Conservation (phyloP, 148 eudicot species). For the Cornus florida region DNA sequence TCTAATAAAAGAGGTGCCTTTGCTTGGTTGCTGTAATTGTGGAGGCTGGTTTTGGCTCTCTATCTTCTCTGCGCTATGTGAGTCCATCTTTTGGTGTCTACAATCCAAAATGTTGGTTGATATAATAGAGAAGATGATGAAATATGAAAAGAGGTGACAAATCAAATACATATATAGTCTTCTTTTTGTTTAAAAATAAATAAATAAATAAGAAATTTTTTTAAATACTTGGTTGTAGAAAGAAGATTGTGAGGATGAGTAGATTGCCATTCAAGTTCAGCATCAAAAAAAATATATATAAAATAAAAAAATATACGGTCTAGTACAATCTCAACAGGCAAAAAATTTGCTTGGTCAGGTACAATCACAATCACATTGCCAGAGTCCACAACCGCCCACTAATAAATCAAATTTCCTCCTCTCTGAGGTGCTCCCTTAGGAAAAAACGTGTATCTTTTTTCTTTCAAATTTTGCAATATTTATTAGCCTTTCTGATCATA, state of each 20-base stretch:
- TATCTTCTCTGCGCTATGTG: neutral
- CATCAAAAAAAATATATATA: too few relatives aligned
- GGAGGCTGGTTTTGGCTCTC: conserved; percentile 25
- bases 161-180: too few relatives aligned
- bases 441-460: neutral
- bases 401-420: too few relatives aligned
- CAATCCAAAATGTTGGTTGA: neutral
- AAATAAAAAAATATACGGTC: neutral
- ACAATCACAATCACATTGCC: too few relatives aligned
- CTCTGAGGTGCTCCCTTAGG: neutral
- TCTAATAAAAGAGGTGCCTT: conserved; percentile 41
- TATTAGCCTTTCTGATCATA: too few relatives aligned
- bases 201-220: too few relatives aligned
- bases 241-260: conserved; percentile 9
- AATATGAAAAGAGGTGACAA: neutral
- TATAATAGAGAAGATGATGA: neutral
- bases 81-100: conserved; percentile 7
- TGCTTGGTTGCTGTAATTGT: conserved; percentile 10
- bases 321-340: too few relatives aligned
- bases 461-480: neutral
- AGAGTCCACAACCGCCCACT: too few relatives aligned
- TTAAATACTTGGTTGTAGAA: neutral
- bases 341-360: too few relatives aligned
- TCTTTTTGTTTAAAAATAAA: too few relatives aligned
- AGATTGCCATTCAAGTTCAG: conserved; percentile 2